A percentile compares a stretch with the other conserved stretches of the same genome.
Conservation (phyloP, 192 early-diverging fungal species). For the Obelidium mucronatum region DNA sequence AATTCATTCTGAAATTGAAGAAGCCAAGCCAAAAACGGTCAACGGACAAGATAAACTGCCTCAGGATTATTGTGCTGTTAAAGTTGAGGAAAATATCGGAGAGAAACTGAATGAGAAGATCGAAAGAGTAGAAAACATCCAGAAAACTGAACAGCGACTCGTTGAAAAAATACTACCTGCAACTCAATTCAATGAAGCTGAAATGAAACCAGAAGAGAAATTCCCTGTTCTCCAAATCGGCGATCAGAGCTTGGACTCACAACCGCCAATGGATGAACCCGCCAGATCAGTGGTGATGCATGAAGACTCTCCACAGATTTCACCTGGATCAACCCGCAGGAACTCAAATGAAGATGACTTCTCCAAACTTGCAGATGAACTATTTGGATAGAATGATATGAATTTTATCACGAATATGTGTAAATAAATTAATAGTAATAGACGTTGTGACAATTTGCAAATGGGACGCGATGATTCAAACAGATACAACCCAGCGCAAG, state of each 20-base stretch:
- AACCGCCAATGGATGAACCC: no score
- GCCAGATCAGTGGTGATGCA: no score
- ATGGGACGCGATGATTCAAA: no score
- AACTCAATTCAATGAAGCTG: not conserved
- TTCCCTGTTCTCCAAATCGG: not conserved
- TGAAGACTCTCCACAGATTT: not conserved
- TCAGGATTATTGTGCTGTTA: not conserved
- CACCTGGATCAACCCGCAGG: not conserved
- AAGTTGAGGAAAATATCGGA: no score
- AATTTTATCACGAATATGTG: not conserved
- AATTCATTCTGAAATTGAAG: not conserved
- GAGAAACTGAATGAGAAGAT: no score
- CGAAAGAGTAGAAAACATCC: no score
- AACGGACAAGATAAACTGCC: not conserved
- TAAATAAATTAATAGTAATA: not conserved
- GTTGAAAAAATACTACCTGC: no score
- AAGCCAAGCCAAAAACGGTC: not conserved
- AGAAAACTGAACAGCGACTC: no score
- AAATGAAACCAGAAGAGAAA: not conserved
- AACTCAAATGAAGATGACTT: conserved; percentile 9
- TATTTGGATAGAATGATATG: conserved; percentile 12
- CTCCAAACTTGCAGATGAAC: conserved; percentile 5
- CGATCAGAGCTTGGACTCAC: not conserved
- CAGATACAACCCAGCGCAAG: conserved; percentile 17
- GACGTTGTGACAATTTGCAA: no score